Evolutionary conservation across 2,329 filamentous ascomycete species (phyloP).

Genomic region (Fusarium guadeloupense): DNA sequence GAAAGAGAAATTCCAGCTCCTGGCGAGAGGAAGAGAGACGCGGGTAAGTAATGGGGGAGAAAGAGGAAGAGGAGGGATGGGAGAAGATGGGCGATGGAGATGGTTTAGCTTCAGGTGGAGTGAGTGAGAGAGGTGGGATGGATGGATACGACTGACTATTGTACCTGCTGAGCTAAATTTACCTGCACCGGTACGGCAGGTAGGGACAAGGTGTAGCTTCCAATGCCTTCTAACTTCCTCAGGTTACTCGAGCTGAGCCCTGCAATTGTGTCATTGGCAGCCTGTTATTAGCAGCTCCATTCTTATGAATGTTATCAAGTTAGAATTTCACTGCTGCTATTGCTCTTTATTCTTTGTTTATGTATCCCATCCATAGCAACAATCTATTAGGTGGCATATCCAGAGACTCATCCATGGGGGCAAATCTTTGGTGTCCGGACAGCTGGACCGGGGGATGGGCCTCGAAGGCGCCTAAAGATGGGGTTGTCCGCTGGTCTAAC

Average conservation of each 20-base stretch:
- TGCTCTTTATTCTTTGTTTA: no score
- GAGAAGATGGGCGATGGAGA: conserved; percentile 40
- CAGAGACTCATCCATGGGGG: conserved; percentile 15
- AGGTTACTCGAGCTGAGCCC: no score
- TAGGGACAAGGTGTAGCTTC: conserved; percentile 19
- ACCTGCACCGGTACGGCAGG: conserved; percentile 7
- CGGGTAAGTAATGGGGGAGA: conserved; percentile 36
- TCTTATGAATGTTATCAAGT: no score
- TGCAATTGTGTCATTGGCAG: no score
- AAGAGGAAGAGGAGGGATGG: conserved; percentile 38
- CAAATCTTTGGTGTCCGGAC: conserved; percentile 24
- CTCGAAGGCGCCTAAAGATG: conserved; percentile 40
- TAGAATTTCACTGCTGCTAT: no score
- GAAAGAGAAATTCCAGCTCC: conserved; percentile 51
- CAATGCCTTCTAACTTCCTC: no score
- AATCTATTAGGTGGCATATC: not conserved
- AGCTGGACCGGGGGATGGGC: conserved; percentile 31
- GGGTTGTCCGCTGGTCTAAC: conserved; percentile 37
- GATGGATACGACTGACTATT: conserved; percentile 32
- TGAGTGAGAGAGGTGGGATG: conserved; percentile 22
- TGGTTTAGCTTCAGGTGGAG: conserved; percentile 38
- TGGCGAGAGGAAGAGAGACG: conserved; percentile 43
- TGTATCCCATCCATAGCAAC: no score
- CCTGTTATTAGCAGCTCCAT: no score
- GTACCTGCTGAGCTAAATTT: conserved; percentile 34